A percentile compares a stretch with the other conserved stretches of the same genome.
These are phyloP conservation scores for Malassezia globosa DNA, from an alignment of 1,284 basidiomycete genomes.

Conservation along the genomic window DNA sequence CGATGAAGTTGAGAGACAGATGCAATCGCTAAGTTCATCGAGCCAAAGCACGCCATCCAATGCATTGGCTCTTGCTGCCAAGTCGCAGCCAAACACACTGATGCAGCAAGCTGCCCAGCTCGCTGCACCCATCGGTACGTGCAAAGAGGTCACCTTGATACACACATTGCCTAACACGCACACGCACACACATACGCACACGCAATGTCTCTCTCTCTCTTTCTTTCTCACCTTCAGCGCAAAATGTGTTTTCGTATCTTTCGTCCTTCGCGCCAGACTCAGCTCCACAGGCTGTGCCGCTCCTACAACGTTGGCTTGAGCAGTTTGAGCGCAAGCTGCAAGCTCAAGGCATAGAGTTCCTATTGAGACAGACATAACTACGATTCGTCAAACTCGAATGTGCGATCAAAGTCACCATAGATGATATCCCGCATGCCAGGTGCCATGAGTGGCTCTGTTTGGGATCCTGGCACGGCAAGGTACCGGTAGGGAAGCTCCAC, in stretches of 20 bases:
- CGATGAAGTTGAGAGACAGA: conserved; percentile 28
- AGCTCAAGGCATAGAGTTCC: conserved; percentile 29
- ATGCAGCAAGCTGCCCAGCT: conserved; percentile 18
- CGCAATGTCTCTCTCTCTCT: neutral
- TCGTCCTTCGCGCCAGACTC: conserved; percentile 41
- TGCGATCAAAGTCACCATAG: conserved; percentile 16
- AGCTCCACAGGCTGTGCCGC: conserved; percentile 40
- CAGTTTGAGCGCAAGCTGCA: conserved; percentile 40
- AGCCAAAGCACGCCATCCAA: neutral
- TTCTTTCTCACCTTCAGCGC: no score
- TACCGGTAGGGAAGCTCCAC: conserved; percentile 20
- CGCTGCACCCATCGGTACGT: conserved; percentile 36
- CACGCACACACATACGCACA: no score
- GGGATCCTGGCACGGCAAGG: neutral
- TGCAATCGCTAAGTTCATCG: conserved; percentile 14
- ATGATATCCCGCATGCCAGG: conserved; percentile 17
- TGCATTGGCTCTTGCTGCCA: conserved; percentile 2
- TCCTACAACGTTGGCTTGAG: conserved; percentile 44
- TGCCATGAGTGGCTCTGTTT: conserved; percentile 12
- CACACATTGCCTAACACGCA: no score
- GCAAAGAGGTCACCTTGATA: no score
- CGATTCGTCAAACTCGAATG: conserved; percentile 17
- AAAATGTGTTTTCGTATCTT: conserved; percentile 39
- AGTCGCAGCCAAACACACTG: conserved; percentile 4
- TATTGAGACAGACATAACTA: conserved; percentile 21